Base-by-base conservation (phyloP, 2,329 filamentous ascomycete genomes). In the Penicillium sp. region DNA sequence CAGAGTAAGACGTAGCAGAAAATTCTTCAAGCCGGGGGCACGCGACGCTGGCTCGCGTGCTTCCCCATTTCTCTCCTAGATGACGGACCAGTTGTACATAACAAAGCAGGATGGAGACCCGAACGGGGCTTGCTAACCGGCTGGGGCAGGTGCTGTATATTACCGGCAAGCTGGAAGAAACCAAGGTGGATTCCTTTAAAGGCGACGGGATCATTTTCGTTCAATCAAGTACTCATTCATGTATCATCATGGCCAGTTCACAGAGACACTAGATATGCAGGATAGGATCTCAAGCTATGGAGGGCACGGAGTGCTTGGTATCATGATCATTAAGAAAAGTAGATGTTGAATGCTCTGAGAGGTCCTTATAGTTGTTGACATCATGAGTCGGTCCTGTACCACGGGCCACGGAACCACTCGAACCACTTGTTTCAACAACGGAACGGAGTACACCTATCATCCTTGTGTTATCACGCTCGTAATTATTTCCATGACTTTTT, bases 381-480 rank as follows among this genome's bases (percentile, higher is more conserved):
- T 69, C 67, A 69, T 64, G 64, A 67, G 52, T 63, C 56, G 26
- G 8, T 16, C 51, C 13, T 22, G 46, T 59, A 25, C 35, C 46
- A 58, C 42, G 52, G 55, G 19, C 33, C 35, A 35, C 35, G 16
- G n/a, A n/a, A 26, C 45, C 52, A 37, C 43, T 43, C 11, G 51
- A 48, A 28, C 35, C 38, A 38, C 28, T 58, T 38, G 55, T 54
- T 58, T 52, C 48, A 52, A 28, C 40, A 42, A 28, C 19, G 19
- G 19, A 22, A 22, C 19, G 19, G 19, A 22, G 19, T 22, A 22
- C 19, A 22, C 19, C 1, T 4, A 48, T 48, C 26, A 48, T 25
- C 11, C 3, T 28, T n/a, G 25, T 22, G 11, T 33, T 33, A 33
- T 33, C 30, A 13, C 11, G 30, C 10, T 33, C 11, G 11, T 33